phyloP scores from a whole-genome alignment of 164 flowering plant species.

The Magnolia sinica region DNA sequence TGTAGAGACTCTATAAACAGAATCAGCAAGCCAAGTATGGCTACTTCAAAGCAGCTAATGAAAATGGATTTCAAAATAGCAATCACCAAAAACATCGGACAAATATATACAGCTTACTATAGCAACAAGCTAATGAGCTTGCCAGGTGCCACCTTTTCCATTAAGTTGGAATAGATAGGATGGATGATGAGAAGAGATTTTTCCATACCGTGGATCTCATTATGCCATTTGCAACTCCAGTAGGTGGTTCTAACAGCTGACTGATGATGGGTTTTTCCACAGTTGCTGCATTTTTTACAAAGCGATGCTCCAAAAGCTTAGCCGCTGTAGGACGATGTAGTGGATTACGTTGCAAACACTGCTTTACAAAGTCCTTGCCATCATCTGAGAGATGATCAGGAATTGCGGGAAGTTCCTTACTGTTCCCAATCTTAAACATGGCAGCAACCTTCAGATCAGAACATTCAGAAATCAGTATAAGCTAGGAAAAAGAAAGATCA shows the following conservation, averaged over 20 bases:
- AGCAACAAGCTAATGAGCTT: background rate
- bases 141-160: background rate
- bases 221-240: conserved; percentile 38
- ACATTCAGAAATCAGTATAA: conserved; percentile 14
- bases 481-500: background rate
- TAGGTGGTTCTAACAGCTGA: conserved; percentile 46
- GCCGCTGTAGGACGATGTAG: conserved; percentile 76
- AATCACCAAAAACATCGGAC: background rate
- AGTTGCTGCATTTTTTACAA: conserved; percentile 74
- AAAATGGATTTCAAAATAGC: background rate
- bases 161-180: background rate
- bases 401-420: conserved; percentile 86
- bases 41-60: background rate
- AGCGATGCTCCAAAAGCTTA: conserved; percentile 81
- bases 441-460: conserved; percentile 64
- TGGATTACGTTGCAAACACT: conserved; percentile 84
- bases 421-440: conserved; percentile 93
- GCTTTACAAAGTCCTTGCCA: conserved; percentile 78
- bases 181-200: background rate
- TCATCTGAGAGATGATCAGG: conserved; percentile 88
- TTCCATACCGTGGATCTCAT: conserved; percentile 46
- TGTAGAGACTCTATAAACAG: too few relatives aligned
- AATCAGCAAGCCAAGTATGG: too few relatives aligned
- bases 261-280: conserved; percentile 44
- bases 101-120: background rate